These are phyloP conservation scores for Auxenochlorella protothecoides DNA, from an alignment of 139 green algal species.

Conservation along the genomic window DNA sequence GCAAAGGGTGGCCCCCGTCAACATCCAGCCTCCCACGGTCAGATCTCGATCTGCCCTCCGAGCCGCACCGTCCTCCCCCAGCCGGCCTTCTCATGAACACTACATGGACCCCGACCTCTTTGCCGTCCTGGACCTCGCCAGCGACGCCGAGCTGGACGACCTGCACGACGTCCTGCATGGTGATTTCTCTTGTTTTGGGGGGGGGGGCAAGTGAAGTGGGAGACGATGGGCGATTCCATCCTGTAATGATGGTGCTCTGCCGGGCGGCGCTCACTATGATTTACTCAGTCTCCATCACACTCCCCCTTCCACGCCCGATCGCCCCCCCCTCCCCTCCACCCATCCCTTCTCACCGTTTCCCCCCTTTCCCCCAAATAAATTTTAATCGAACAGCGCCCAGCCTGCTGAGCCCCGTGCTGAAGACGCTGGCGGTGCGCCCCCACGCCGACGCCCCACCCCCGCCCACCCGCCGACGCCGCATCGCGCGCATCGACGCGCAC, in stretches of 20 bases:
- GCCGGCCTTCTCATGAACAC: no score
- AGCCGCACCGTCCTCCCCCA: no score
- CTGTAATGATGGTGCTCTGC: no score
- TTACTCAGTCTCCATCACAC: no score
- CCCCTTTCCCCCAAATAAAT: no score
- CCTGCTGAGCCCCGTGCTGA: constrained; percentile 56
- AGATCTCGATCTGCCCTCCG: no score
- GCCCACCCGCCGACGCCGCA: constrained; percentile 2
- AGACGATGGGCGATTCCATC: no score
- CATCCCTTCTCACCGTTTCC: not conserved
- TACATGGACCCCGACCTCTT: constrained; percentile 49
- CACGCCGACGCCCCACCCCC: no score
- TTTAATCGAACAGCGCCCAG: constrained; percentile 17
- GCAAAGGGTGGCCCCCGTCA: no score
- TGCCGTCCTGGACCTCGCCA: constrained; percentile 59
- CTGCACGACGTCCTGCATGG: constrained; percentile 28
- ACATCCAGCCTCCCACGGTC: no score
- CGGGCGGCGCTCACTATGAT: no score
- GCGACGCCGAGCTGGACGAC: constrained; percentile 62
- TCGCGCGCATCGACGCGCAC: constrained; percentile 50
- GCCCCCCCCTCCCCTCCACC: not conserved
- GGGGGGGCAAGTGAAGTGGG: not conserved
- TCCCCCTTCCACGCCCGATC: not conserved
- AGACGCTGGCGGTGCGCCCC: constrained; percentile 13
- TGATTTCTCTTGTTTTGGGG: not conserved